Conservation (phyloP, 129 eudicot species). For the Lactuca saligna region DNA sequence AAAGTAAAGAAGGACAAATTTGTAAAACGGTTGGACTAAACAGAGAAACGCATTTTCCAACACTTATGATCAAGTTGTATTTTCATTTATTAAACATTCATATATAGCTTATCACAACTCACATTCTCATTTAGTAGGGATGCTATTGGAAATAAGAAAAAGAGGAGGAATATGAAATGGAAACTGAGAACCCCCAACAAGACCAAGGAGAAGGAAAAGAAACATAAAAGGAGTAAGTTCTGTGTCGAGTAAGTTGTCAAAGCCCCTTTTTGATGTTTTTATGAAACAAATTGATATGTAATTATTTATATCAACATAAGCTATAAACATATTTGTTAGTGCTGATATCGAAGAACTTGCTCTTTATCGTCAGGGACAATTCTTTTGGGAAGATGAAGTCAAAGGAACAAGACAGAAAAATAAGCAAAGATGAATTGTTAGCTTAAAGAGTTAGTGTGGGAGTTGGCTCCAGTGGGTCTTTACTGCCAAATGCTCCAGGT, state of each 20-base stretch:
- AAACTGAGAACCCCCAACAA: constrained; percentile 2
- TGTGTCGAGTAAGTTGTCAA: not conserved
- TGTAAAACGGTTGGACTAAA: no score
- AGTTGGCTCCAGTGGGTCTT: no score
- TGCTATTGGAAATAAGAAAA: constrained; percentile 12
- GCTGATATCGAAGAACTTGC: not conserved
- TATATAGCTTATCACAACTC: no score
- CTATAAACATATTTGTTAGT: not conserved
- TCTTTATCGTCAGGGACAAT: not conserved
- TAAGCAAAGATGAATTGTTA: not conserved
- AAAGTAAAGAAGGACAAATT: no score
- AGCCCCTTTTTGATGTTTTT: not conserved
- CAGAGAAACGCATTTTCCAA: no score
- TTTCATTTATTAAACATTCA: no score
- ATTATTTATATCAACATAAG: not conserved
- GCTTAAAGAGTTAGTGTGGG: no score
- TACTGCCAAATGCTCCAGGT: no score
- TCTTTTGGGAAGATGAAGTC: constrained; percentile 4
- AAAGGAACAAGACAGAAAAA: not conserved
- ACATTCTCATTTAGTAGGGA: not conserved
- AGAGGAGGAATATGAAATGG: constrained; percentile 11
- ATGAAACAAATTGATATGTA: not conserved
- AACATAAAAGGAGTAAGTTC: not conserved
- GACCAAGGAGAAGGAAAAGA: constrained; percentile 20
- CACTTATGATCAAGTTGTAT: no score